Conservation (phyloP, 106 monocot genomes). For the Allium cepa region DNA sequence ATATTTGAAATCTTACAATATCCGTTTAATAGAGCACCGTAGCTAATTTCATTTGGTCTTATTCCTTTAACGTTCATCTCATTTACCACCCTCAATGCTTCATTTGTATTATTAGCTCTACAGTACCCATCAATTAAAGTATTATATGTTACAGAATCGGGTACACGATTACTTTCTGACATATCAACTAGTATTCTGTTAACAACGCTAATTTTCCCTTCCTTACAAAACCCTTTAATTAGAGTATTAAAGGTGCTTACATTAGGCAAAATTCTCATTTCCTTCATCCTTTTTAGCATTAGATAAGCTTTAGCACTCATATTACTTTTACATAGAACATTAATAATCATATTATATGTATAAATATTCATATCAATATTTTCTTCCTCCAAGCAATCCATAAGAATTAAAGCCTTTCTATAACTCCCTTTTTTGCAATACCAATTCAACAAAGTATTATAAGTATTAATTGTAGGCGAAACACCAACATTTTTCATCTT, state of each 20-base stretch:
- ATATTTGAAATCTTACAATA: slow-evolving; percentile 43
- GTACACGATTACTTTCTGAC: slow-evolving; percentile 22
- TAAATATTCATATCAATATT: slow-evolving; percentile 37
- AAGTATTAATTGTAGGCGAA: slow-evolving; percentile 30
- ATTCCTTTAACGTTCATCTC: slow-evolving; percentile 45
- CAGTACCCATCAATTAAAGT: slow-evolving; percentile 62
- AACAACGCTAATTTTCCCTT: slow-evolving; percentile 40
- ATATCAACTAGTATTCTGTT: slow-evolving; percentile 41
- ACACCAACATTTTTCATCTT: slow-evolving; percentile 45
- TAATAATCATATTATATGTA: slow-evolving; percentile 51
- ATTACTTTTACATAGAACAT: slow-evolving; percentile 42
- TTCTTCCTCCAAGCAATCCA: slow-evolving; percentile 41
- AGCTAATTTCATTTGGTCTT: slow-evolving; percentile 32
- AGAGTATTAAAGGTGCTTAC: slow-evolving; percentile 54
- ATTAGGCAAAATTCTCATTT: slow-evolving; percentile 28
- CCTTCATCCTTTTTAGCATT: slow-evolving; percentile 50
- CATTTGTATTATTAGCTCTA: slow-evolving; percentile 27
- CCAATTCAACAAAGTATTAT: slow-evolving; percentile 58
- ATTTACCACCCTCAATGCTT: slow-evolving; percentile 33
- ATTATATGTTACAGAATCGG: slow-evolving; percentile 50
- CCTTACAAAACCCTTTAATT: slow-evolving; percentile 58
- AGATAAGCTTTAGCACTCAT: slow-evolving; percentile 57
- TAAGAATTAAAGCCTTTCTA: slow-evolving; percentile 26
- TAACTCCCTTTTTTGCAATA: slow-evolving; percentile 50
- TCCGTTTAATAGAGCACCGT: slow-evolving; percentile 52